Conservation (phyloP, 257 asterid genomes). For the Nicotiana undulata region DNA sequence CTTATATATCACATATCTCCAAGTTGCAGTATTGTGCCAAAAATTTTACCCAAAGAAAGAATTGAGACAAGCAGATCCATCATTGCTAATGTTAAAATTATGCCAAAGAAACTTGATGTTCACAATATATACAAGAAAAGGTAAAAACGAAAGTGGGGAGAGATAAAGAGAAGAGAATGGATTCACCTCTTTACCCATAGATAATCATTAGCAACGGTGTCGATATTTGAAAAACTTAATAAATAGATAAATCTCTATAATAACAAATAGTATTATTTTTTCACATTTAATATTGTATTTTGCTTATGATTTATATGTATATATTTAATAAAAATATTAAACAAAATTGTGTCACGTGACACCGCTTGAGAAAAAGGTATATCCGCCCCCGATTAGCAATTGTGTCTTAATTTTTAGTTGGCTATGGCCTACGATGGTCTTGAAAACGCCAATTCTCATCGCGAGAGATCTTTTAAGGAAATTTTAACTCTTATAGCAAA, state of each 20-base stretch:
- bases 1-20: no score
- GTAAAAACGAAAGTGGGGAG: not conserved
- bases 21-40: not conserved
- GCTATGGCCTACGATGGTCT: conserved; percentile 8
- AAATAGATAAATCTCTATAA: conserved; percentile 13
- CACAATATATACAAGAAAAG: not conserved
- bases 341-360: no score
- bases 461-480: no score
- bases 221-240: no score
- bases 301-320: no score
- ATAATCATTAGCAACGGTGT: conserved; percentile 23
- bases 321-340: no score
- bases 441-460: no score
- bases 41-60: conserved; percentile 28
- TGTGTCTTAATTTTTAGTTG: no score
- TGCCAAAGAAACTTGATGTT: not conserved
- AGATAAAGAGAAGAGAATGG: not conserved
- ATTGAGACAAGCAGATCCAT: conserved; percentile 12
- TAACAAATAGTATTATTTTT: conserved; percentile 22
- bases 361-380: no score
- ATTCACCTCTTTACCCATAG: conserved; percentile 44
- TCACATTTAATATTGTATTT: no score
- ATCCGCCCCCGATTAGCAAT: no score
- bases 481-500: no score
- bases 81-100: conserved; percentile 11